Percentiles rank a stretch among this genome's conserved stretches.
Evolutionary conservation across 2,329 filamentous ascomycete genomes (phyloP).

Genomic region (Colletotrichum spaethianum): DNA sequence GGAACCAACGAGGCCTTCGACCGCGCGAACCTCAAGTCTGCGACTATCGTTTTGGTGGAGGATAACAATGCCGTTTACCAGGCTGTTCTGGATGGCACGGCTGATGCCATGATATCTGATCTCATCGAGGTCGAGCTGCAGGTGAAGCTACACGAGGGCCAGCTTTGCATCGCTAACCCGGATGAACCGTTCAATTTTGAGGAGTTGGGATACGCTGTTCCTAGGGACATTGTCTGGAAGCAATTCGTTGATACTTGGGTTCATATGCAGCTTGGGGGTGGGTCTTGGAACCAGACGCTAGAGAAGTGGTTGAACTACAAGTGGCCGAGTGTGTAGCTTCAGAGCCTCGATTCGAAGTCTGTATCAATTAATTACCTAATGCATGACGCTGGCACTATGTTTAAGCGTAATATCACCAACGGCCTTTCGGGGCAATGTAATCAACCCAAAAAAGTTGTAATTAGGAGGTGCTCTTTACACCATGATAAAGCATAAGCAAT

Average conservation of each 20-base stretch:
- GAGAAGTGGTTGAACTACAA: constrained; percentile 40
- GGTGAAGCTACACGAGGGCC: constrained; percentile 21
- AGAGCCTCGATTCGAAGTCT: too few species aligned
- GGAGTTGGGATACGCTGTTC: constrained; percentile 35
- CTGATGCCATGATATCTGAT: constrained; percentile 40
- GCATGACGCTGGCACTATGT: neutral
- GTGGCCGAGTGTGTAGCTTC: constrained; percentile 26
- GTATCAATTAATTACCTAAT: neutral
- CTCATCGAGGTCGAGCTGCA: constrained; percentile 39
- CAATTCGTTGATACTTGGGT: constrained; percentile 41
- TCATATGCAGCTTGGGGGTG: constrained; percentile 36
- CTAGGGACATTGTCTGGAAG: constrained; percentile 36
- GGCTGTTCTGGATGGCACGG: constrained; percentile 23
- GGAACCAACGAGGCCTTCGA: constrained; percentile 41
- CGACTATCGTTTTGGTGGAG: constrained; percentile 31
- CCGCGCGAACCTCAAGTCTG: constrained; percentile 33
- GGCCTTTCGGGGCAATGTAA: too few species aligned
- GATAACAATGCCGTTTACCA: constrained; percentile 41
- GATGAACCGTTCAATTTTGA: constrained; percentile 39
- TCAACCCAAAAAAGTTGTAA: too few species aligned
- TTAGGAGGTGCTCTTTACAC: too few species aligned
- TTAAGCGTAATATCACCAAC: neutral
- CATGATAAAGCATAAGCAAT: too few species aligned
- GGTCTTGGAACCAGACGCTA: constrained; percentile 34
- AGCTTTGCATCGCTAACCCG: constrained; percentile 36